Evolutionary conservation across 164 flowering plant species (phyloP).

Genomic region (Vitis labrusca): DNA sequence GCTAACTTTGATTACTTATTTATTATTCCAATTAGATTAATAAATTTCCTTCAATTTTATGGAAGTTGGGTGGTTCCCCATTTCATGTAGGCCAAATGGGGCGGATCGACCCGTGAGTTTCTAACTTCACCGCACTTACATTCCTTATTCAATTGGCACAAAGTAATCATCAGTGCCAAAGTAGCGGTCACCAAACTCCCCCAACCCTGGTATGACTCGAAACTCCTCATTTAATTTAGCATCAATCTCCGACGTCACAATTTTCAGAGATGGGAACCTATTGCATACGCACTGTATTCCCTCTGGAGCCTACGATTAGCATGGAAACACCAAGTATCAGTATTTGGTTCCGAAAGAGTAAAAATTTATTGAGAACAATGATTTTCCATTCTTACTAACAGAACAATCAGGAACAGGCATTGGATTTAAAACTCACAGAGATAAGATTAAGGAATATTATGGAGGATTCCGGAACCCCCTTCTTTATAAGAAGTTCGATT

Average conservation of each 20-base stretch:
- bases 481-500: constrained; percentile 52
- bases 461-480: constrained; percentile 70
- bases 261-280: constrained; percentile 60
- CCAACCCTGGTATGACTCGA: constrained; percentile 75
- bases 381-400: too few relatives aligned
- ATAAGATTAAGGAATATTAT: constrained; percentile 80
- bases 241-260: constrained; percentile 76
- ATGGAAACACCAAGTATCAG: neutral
- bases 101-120: too few relatives aligned
- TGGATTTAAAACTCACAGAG: constrained; percentile 46
- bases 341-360: too few relatives aligned
- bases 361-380: too few relatives aligned
- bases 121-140: too few relatives aligned
- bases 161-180: constrained; percentile 62
- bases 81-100: too few relatives aligned
- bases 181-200: constrained; percentile 76
- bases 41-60: too few relatives aligned
- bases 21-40: too few relatives aligned
- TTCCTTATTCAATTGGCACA: too few relatives aligned
- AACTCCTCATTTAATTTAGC: constrained; percentile 54
- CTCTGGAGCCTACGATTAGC: constrained; percentile 60
- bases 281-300: constrained; percentile 70
- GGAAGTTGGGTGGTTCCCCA: too few relatives aligned
- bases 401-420: too few relatives aligned
- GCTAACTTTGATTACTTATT: too few relatives aligned